These are phyloP conservation scores for Aspergillus campestris DNA, from an alignment of 495 filamentous ascomycete genomes.

Conservation along the genomic window DNA sequence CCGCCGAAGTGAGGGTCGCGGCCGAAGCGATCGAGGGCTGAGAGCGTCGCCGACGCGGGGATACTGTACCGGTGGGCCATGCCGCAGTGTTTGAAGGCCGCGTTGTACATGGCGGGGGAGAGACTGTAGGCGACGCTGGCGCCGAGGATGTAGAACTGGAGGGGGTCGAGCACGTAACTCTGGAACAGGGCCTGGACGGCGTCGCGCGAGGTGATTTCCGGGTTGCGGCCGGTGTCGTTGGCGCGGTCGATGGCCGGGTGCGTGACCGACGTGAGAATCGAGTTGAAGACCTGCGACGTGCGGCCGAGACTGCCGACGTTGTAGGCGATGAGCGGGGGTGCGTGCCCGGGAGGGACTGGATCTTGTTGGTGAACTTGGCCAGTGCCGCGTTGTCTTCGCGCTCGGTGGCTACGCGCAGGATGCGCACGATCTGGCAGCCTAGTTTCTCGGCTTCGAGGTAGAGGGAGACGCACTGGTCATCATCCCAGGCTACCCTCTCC, in stretches of 20 bases:
- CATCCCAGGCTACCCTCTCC: constrained; percentile 50
- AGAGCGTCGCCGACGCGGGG: constrained; percentile 53
- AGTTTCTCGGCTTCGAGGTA: constrained; percentile 51
- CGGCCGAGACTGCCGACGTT: constrained; percentile 62
- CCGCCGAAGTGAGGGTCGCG: constrained; percentile 63
- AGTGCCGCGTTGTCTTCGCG: constrained; percentile 52
- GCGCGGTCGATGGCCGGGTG: constrained; percentile 49
- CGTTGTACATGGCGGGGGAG: constrained; percentile 73
- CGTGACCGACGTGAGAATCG: constrained; percentile 59
- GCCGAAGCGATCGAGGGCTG: constrained; percentile 54
- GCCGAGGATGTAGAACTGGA: constrained; percentile 69
- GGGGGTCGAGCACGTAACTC: constrained; percentile 51
- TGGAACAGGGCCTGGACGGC: constrained; percentile 47
- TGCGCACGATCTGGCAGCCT: constrained; percentile 62
- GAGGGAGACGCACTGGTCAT: constrained; percentile 45
- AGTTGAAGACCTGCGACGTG: constrained; percentile 59
- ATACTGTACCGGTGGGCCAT: constrained; percentile 66
- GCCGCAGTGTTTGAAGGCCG: constrained; percentile 61
- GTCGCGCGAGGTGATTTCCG: constrained; percentile 47
- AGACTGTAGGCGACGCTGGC: constrained; percentile 66
- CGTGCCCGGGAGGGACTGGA: constrained; percentile 28
- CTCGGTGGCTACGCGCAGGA: constrained; percentile 53
- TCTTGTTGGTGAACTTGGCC: constrained; percentile 43
- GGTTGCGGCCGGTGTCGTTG: constrained; percentile 23
- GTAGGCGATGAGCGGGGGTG: constrained; percentile 59